Evolutionary conservation across 331 rosid species (phyloP).

Genomic region (Rosa hybrid): DNA sequence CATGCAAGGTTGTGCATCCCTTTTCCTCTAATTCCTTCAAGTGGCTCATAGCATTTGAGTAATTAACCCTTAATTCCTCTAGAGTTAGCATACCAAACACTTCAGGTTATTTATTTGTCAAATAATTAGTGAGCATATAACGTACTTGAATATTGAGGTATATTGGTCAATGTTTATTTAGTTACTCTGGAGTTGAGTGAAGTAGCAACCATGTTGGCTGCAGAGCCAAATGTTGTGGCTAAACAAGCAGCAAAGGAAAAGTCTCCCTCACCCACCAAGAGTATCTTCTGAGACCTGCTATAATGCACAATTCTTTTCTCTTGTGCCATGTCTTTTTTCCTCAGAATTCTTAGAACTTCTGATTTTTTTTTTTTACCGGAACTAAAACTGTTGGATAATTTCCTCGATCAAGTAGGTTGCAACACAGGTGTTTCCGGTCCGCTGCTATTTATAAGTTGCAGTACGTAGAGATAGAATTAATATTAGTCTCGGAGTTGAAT

Average conservation of each 20-base stretch:
- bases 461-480: not conserved
- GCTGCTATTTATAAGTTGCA: not conserved
- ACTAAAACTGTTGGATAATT: not conserved
- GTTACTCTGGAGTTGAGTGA: not conserved
- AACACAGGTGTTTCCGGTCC: not conserved
- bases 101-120: not conserved
- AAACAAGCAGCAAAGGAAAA: slow-evolving; percentile 50
- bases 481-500: not conserved
- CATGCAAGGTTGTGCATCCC: slow-evolving; percentile 12
- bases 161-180: not conserved
- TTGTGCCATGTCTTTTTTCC: not conserved
- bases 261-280: slow-evolving; percentile 48
- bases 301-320: slow-evolving; percentile 34
- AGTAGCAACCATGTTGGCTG: not conserved
- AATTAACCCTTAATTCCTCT: not conserved
- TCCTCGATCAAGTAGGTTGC: not conserved
- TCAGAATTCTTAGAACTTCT: not conserved
- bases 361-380: not conserved
- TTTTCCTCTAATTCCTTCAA: not conserved
- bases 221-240: slow-evolving; percentile 25
- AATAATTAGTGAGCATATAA: not conserved
- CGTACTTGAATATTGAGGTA: not conserved
- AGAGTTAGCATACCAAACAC: not conserved
- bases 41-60: not conserved
- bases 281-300: not conserved